phyloP scores from a whole-genome alignment of 2,329 filamentous ascomycete species.

The Aspergillus quadrilineatus region DNA sequence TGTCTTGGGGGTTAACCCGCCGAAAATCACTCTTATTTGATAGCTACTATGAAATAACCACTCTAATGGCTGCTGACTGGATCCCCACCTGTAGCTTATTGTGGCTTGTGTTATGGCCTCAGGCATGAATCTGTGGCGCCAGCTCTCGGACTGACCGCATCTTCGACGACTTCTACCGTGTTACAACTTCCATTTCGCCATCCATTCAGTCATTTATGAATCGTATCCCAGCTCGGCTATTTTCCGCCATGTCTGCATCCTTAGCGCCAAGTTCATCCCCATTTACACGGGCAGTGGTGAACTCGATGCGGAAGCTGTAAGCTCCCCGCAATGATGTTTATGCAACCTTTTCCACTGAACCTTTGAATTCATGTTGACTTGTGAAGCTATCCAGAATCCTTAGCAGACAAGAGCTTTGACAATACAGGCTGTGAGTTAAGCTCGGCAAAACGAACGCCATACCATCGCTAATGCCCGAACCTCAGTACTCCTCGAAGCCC shows the following conservation, averaged over 20 bases:
- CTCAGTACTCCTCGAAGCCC: slow-evolving; percentile 67
- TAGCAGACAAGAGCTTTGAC: slow-evolving; percentile 90
- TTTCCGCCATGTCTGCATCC: slow-evolving; percentile 37
- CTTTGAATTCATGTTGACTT: slow-evolving; percentile 9
- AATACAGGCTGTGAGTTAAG: slow-evolving; percentile 74
- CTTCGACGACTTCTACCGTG: slow-evolving; percentile 4
- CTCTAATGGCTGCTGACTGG: neutral
- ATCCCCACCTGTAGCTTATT: neutral
- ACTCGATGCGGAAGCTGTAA: slow-evolving; percentile 76
- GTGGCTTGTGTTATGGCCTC: neutral
- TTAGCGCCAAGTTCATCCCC: slow-evolving; percentile 49
- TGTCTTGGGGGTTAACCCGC: slow-evolving; percentile 19
- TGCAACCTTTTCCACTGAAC: slow-evolving; percentile 1
- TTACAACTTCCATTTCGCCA: neutral
- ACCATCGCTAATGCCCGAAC: neutral
- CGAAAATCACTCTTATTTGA: slow-evolving; percentile 11
- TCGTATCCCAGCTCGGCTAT: slow-evolving; percentile 21
- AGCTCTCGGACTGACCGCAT: slow-evolving; percentile 1
- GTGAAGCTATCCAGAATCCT: slow-evolving; percentile 76
- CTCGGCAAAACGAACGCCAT: neutral
- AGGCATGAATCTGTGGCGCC: neutral
- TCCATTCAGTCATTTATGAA: slow-evolving; percentile 24
- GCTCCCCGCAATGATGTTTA: slow-evolving; percentile 32
- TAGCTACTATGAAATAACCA: neutral
- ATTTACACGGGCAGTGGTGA: slow-evolving; percentile 68